Conservation (phyloP, 768 basidiomycete genomes). For the Pleurotus ostreatus region DNA sequence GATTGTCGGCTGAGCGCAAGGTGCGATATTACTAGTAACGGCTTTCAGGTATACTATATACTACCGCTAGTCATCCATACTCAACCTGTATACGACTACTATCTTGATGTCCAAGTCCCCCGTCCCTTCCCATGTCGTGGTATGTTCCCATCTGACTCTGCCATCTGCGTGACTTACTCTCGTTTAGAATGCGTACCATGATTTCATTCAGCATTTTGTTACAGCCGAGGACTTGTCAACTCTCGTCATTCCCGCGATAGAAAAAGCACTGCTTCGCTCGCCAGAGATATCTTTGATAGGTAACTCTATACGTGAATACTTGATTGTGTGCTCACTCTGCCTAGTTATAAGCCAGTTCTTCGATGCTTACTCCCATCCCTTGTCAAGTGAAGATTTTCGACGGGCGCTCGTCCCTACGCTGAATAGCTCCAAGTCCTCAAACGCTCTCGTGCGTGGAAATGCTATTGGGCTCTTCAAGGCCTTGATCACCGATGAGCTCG, state of each 20-base stretch:
- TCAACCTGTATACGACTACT: conserved; percentile 52
- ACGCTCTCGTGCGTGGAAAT: conserved; percentile 51
- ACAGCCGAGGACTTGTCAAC: conserved; percentile 45
- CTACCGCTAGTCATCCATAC: conserved; percentile 30
- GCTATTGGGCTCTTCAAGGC: conserved; percentile 56
- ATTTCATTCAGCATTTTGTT: conserved; percentile 56
- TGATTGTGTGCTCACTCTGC: conserved; percentile 4
- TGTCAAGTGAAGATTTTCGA: conserved; percentile 45
- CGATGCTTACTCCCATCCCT: conserved; percentile 42
- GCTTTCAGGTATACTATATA: no score
- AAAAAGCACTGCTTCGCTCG: conserved; percentile 77
- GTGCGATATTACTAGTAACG: conserved; percentile 18
- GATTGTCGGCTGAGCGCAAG: conserved; percentile 44
- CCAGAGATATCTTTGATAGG: conserved; percentile 74
- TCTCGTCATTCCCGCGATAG: conserved; percentile 64
- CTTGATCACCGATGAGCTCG: conserved; percentile 32
- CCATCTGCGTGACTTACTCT: conserved; percentile 7
- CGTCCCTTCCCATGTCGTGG: conserved; percentile 57
- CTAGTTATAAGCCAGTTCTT: conserved; percentile 60
- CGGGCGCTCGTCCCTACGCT: conserved; percentile 56
- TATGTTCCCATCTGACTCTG: conserved; percentile 24
- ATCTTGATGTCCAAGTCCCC: conserved; percentile 66
- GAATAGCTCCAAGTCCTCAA: conserved; percentile 73
- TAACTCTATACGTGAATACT: conserved; percentile 25
- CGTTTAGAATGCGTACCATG: conserved; percentile 48